Conservation (phyloP, 2,329 filamentous ascomycete species). For the Fusarium coicis region DNA sequence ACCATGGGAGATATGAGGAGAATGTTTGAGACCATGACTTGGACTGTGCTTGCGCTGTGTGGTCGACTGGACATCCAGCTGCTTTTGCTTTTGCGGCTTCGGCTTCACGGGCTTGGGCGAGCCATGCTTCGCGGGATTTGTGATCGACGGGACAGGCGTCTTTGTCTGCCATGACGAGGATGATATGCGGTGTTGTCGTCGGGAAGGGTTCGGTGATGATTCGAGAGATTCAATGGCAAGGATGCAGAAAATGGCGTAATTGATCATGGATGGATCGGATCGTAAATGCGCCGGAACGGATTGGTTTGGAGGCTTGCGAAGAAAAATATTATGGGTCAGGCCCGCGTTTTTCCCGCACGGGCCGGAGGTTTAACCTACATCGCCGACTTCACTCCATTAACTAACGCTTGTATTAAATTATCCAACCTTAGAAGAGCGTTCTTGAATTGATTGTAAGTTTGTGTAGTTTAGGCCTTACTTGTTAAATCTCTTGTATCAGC, state of each 20-base stretch:
- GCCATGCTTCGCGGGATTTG: conserved; percentile 88
- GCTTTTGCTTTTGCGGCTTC: conserved; percentile 50
- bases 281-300: conserved; percentile 38
- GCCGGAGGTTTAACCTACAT: conserved; percentile 1
- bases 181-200: neutral
- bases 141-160: conserved; percentile 87
- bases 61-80: conserved; percentile 50
- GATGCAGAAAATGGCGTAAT: conserved; percentile 34
- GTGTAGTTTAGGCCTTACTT: neutral
- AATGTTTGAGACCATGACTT: conserved; percentile 58
- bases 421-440: neutral
- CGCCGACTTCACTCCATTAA: conserved; percentile 6
- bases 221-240: neutral
- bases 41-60: conserved; percentile 41
- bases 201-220: neutral
- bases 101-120: conserved; percentile 72
- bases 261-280: conserved; percentile 24
- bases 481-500: neutral
- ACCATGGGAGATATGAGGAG: conserved; percentile 55
- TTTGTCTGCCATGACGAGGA: conserved; percentile 44
- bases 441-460: neutral
- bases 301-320: conserved; percentile 32
- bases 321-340: conserved; percentile 34
- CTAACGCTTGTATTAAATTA: neutral
- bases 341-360: conserved; percentile 30